phyloP scores from a whole-genome alignment of 1,284 basidiomycete genomes.

The Pseudozyma tsukubaensis region DNA sequence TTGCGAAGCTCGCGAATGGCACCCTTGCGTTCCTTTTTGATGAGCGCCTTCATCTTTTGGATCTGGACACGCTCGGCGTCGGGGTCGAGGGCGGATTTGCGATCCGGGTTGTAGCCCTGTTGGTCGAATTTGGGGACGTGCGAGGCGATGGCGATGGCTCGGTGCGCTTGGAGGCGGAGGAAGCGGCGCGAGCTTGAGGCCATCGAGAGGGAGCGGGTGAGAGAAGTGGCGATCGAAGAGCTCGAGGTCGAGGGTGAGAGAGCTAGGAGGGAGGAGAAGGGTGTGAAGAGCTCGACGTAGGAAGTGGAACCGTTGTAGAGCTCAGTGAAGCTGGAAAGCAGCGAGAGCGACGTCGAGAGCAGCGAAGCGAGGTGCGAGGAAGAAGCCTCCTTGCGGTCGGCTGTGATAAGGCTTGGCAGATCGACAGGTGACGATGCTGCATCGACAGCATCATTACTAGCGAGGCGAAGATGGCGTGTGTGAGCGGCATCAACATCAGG shows the following conservation, averaged over 20 bases:
- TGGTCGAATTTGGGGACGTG: slow-evolving; percentile 94
- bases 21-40: slow-evolving; percentile 96
- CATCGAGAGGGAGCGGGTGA: slow-evolving; percentile 76
- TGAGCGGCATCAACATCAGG: slow-evolving; percentile 58
- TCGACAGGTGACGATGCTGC: slow-evolving; percentile 18
- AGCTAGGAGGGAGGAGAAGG: slow-evolving; percentile 45
- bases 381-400: slow-evolving; percentile 6
- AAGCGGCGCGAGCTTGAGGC: slow-evolving; percentile 79
- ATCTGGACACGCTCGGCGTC: slow-evolving; percentile 90
- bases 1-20: slow-evolving; percentile 96
- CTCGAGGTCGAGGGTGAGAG: slow-evolving; percentile 29
- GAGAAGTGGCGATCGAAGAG: slow-evolving; percentile 68
- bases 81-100: slow-evolving; percentile 83
- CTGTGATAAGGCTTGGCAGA: slow-evolving; percentile 31
- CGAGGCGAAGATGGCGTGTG: slow-evolving; percentile 36
- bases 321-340: slow-evolving; percentile 50
- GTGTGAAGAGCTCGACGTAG: slow-evolving; percentile 64
- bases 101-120: slow-evolving; percentile 79
- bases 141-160: slow-evolving; percentile 92
- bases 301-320: slow-evolving; percentile 61
- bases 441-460: slow-evolving; percentile 13
- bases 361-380: slow-evolving; percentile 16
- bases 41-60: slow-evolving; percentile 85
- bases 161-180: slow-evolving; percentile 89
- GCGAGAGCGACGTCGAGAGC: slow-evolving; percentile 38